These are phyloP conservation scores for Aspergillus ostianus DNA, from an alignment of 495 filamentous ascomycete genomes.

Conservation along the genomic window DNA sequence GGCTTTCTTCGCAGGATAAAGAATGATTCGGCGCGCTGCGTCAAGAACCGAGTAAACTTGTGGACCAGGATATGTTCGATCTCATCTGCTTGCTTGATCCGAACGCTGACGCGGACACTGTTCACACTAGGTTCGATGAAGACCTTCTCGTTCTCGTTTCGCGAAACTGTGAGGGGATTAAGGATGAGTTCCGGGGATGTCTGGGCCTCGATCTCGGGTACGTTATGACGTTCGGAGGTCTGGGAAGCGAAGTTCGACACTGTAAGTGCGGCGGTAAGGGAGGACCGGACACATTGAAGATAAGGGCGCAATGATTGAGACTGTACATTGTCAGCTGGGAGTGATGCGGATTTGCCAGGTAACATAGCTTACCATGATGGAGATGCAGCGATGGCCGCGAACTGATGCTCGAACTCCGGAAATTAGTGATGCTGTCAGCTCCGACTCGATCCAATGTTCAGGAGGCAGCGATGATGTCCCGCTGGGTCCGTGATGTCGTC, in stretches of 20 bases:
- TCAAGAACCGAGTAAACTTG: constrained; percentile 96
- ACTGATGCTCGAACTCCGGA: neutral
- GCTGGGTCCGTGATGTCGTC: constrained; percentile 29
- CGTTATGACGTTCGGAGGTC: constrained; percentile 92
- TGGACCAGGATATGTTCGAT: constrained; percentile 97
- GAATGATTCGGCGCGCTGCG: constrained; percentile 94
- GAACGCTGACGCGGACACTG: constrained; percentile 90
- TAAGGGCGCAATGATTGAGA: constrained; percentile 98
- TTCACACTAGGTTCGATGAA: constrained; percentile 91
- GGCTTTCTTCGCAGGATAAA: constrained; percentile 95
- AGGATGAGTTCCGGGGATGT: constrained; percentile 93
- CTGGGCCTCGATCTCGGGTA: constrained; percentile 92
- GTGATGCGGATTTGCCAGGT: neutral
- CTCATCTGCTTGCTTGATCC: constrained; percentile 99
- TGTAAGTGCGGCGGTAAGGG: constrained; percentile 88
- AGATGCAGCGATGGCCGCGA: constrained; percentile 21
- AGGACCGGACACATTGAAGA: constrained; percentile 92
- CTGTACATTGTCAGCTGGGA: constrained; percentile 41
- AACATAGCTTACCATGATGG: constrained; percentile 19
- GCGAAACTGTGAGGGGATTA: constrained; percentile 79
- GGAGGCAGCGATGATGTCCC: constrained; percentile 25
- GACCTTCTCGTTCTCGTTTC: constrained; percentile 94
- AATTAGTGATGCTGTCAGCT: constrained; percentile 3
- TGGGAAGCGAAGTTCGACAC: constrained; percentile 98
- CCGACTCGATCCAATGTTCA: constrained; percentile 12